Base-by-base conservation (phyloP, 306 rosid species). In the Pyrus communis region DNA sequence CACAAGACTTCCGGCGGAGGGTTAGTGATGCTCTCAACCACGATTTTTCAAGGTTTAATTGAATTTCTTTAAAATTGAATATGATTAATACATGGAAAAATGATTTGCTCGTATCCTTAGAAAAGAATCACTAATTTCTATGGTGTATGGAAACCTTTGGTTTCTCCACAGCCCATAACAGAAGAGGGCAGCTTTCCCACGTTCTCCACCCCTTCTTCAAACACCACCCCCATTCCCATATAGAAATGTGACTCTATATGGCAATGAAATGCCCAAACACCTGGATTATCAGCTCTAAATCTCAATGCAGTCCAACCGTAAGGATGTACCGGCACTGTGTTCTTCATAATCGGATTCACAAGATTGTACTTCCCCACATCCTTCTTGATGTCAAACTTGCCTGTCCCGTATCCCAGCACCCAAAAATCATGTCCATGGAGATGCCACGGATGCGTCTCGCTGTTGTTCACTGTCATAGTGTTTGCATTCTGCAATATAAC, bases 361-460 rank as follows among this genome's bases (percentile, higher is more conserved):
- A 94, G 82, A 57, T 94, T 94, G 86, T 88, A 94, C 1, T 82
- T 87, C 54, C 42, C 79, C 0, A 87, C 71, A 15, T 93, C 93
- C 0, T 82, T 91, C 7, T 72, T 62, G 0, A 65, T 15, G 55
- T 90, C 89, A 28, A 91, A 93, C 67, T 79, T 93, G 13, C 96
- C 98, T 0, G 75, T 87, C 33, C 98, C 98, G 21, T 87, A 84
- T 0, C 92, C 97, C 64, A 93, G 78, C 30, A 91, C 93, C 98
- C 98, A 93, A 49, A 93, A 93, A 25, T 93, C 93, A 75, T 91
- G 98, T 0, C 98, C 97, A 69, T 93, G 98, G 59, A 93, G 85
- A 80, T 93, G 97, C 97, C 97, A 93, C 0, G 98, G 98, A 49
- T 93, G 98, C 23, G 85, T 89, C 70, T 93, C 98, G 55, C 93